phyloP scores from a whole-genome alignment of 495 filamentous ascomycete species.

The Schizothecium vesticola region DNA sequence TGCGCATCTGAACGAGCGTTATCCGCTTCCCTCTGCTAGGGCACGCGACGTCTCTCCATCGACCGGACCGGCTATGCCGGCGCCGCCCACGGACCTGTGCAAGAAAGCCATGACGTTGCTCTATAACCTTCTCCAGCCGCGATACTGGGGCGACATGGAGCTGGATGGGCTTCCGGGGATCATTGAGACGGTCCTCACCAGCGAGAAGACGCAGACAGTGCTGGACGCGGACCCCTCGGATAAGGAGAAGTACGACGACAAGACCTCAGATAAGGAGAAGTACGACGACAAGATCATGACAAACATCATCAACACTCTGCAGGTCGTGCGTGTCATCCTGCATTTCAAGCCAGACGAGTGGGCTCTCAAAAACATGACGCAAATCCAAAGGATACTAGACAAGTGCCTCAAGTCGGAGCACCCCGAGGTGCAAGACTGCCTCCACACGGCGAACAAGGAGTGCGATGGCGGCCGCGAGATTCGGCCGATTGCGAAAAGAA shows the following conservation, averaged over 20 bases:
- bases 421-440: slow-evolving; percentile 83
- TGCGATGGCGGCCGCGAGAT: slow-evolving; percentile 56
- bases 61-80: slow-evolving; percentile 44
- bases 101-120: slow-evolving; percentile 78
- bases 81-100: slow-evolving; percentile 63
- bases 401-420: slow-evolving; percentile 84
- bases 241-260: slow-evolving; percentile 80
- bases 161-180: slow-evolving; percentile 86
- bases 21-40: slow-evolving; percentile 63
- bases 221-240: slow-evolving; percentile 62
- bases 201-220: background rate
- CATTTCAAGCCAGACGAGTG: slow-evolving; percentile 84
- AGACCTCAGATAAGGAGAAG: too few relatives aligned
- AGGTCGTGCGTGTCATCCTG: slow-evolving; percentile 81
- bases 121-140: slow-evolving; percentile 78
- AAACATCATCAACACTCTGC: slow-evolving; percentile 83
- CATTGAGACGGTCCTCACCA: slow-evolving; percentile 70
- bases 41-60: slow-evolving; percentile 50
- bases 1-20: slow-evolving; percentile 78
- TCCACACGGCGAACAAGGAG: slow-evolving; percentile 66
- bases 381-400: slow-evolving; percentile 82
- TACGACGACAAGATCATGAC: slow-evolving; percentile 76
- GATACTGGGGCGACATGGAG: slow-evolving; percentile 89
- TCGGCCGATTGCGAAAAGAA: slow-evolving; percentile 67
- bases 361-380: slow-evolving; percentile 67